Percentiles rank a stretch among this genome's conserved stretches.
phyloP scores from a whole-genome alignment of 108 stramenopile species.

The Nitzschia sp. region DNA sequence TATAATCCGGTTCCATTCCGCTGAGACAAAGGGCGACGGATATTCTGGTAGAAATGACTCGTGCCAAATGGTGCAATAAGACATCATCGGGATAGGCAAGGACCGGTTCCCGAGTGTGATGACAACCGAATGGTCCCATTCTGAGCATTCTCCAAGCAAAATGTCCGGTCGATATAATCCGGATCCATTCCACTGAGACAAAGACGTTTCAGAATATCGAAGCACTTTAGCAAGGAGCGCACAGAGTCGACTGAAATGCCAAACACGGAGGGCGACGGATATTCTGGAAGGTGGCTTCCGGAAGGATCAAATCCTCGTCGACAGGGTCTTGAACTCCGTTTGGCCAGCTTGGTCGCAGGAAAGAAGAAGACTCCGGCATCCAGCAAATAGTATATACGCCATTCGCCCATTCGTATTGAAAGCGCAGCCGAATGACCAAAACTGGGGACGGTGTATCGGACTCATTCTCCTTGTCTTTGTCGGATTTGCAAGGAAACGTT shows the following conservation, averaged over 20 bases:
- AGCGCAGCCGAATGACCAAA: slow-evolving; percentile 24
- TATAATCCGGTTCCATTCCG: no score
- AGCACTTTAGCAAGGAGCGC: slow-evolving; percentile 27
- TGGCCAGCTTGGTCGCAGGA: slow-evolving; percentile 27
- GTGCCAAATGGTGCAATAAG: no score
- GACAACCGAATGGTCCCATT: slow-evolving; percentile 3
- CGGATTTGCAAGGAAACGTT: slow-evolving; percentile 14
- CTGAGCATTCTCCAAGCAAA: slow-evolving; percentile 23
- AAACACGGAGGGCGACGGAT: background rate
- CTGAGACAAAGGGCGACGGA: no score
- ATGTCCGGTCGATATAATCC: slow-evolving; percentile 35
- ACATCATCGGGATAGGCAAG: no score
- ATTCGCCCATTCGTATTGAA: slow-evolving; percentile 19
- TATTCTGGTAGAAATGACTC: no score
- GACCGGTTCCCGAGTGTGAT: no score
- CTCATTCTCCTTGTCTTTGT: slow-evolving; percentile 10
- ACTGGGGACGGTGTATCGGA: slow-evolving; percentile 24
- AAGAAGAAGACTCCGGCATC: slow-evolving; percentile 28
- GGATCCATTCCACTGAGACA: slow-evolving; percentile 36
- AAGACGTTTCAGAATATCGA: slow-evolving; percentile 42
- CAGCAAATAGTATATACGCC: slow-evolving; percentile 32
- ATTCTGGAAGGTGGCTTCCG: background rate
- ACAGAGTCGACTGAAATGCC: background rate
- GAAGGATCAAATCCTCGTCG: background rate
- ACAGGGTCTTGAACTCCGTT: background rate